A percentile compares a stretch with the other conserved stretches of the same genome.
Evolutionary conservation across 2,329 filamentous ascomycete genomes (phyloP).

Genomic region (Aspergillus eucalypticola): DNA sequence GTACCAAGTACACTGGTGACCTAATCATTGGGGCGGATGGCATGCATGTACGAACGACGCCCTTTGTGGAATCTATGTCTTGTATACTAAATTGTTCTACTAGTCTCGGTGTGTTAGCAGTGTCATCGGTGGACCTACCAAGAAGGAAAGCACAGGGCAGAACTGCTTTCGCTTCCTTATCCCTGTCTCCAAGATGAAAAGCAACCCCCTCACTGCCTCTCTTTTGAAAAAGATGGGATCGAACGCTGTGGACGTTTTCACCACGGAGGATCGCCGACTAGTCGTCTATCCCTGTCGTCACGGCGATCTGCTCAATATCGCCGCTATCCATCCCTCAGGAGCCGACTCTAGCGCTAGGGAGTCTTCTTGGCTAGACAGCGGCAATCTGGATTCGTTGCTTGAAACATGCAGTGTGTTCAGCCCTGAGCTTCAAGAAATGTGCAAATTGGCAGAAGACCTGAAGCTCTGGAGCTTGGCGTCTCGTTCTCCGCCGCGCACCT

Average conservation of each 20-base stretch:
- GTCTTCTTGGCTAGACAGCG: constrained; percentile 11
- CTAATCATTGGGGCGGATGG: constrained; percentile 46
- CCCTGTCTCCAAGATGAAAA: constrained; percentile 29
- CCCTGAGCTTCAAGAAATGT: constrained; percentile 17
- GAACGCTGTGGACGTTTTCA: constrained; percentile 18
- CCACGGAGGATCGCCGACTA: constrained; percentile 20
- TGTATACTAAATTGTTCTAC: not conserved
- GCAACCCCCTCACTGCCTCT: constrained; percentile 31
- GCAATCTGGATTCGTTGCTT: constrained; percentile 8
- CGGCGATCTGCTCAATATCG: constrained; percentile 18
- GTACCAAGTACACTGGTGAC: constrained; percentile 34
- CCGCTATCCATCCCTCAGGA: constrained; percentile 13
- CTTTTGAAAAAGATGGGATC: constrained; percentile 27
- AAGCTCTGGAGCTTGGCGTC: constrained; percentile 24
- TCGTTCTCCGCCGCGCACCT: constrained; percentile 15
- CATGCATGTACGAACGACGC: constrained; percentile 28
- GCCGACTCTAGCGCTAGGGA: not conserved
- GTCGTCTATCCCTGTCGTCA: constrained; percentile 29
- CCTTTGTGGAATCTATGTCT: not conserved
- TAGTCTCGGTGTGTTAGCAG: constrained; percentile 29
- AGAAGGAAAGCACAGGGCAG: constrained; percentile 29
- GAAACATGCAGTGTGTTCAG: constrained; percentile 12
- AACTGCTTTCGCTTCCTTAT: constrained; percentile 42
- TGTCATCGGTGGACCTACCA: constrained; percentile 16
- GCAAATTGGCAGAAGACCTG: constrained; percentile 19